A percentile compares a stretch with the other conserved stretches of the same genome.
These are phyloP conservation scores for Funneliformis geosporum DNA, from an alignment of 192 early-diverging fungal species.

Conservation along the genomic window DNA sequence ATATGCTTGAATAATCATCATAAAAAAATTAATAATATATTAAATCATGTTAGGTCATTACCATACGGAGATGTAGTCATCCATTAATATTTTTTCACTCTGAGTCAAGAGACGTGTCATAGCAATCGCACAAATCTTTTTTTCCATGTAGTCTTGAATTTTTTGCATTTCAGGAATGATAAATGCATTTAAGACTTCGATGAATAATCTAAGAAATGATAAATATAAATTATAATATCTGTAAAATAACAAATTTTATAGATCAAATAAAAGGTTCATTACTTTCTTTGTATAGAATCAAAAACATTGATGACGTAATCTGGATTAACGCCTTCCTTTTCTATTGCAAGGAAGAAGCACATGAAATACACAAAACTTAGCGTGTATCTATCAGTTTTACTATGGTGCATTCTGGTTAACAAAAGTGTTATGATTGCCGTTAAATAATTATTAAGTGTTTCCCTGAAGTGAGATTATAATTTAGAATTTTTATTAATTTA, in stretches of 20 bases:
- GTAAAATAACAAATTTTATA: slow-evolving; percentile 9
- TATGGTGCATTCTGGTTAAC: slow-evolving; percentile 51
- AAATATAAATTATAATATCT: slow-evolving; percentile 34
- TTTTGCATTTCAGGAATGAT: slow-evolving; percentile 67
- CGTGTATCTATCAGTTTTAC: slow-evolving; percentile 67
- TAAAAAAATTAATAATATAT: neutral
- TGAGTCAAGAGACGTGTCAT: slow-evolving; percentile 64
- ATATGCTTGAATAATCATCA: slow-evolving; percentile 11
- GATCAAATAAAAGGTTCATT: slow-evolving; percentile 11
- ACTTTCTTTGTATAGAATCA: slow-evolving; percentile 63
- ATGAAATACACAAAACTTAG: slow-evolving; percentile 70
- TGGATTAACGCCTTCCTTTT: slow-evolving; percentile 59
- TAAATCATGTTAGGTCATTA: slow-evolving; percentile 31
- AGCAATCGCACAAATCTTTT: slow-evolving; percentile 64
- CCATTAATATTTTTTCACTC: slow-evolving; percentile 54
- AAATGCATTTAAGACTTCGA: slow-evolving; percentile 60
- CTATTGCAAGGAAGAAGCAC: slow-evolving; percentile 61
- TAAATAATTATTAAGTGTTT: slow-evolving; percentile 50
- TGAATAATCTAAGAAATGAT: slow-evolving; percentile 57
- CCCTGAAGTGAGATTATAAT: slow-evolving; percentile 38
- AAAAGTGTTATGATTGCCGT: slow-evolving; percentile 48
- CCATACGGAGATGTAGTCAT: slow-evolving; percentile 52
- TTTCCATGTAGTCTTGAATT: slow-evolving; percentile 56
- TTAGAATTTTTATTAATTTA: slow-evolving; percentile 34
- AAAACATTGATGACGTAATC: slow-evolving; percentile 60